A percentile compares a stretch with the other conserved stretches of the same genome.
Conservation (phyloP, 2,329 filamentous ascomycete genomes). For the Remersonia thermophila region DNA sequence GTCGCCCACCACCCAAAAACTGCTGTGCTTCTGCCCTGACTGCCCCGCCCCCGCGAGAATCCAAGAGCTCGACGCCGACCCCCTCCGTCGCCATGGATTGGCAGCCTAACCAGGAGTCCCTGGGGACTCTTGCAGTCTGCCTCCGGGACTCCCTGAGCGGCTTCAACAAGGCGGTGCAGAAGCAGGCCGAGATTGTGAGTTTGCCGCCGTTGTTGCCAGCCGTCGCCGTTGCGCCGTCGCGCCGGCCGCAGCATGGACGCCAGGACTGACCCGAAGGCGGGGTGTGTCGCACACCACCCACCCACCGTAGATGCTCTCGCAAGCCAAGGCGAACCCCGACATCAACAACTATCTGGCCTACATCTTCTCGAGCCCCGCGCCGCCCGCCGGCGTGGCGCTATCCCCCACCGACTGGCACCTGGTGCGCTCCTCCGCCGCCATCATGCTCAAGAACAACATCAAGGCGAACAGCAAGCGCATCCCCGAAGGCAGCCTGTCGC, state of each 20-base stretch:
- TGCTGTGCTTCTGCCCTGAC: too few species aligned
- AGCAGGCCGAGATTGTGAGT: conserved; percentile 78
- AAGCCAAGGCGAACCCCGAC: conserved; percentile 79
- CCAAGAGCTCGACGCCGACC: conserved; percentile 1
- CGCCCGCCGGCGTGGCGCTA: conserved; percentile 47
- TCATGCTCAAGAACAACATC: conserved; percentile 95
- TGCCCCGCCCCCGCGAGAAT: conserved; percentile 7
- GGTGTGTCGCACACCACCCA: neutral
- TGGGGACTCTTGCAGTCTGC: conserved; percentile 79
- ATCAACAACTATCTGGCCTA: conserved; percentile 96
- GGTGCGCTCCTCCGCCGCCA: conserved; percentile 74
- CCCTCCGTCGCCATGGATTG: conserved; percentile 51
- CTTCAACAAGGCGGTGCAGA: conserved; percentile 66
- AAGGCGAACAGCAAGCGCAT: conserved; percentile 64
- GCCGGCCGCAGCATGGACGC: neutral
- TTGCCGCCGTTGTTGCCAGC: neutral
- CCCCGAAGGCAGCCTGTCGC: conserved; percentile 55
- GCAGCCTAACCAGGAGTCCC: conserved; percentile 78
- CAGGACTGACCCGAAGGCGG: conserved; percentile 5
- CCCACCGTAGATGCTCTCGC: conserved; percentile 81
- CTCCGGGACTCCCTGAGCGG: conserved; percentile 86
- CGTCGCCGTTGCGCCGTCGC: neutral
- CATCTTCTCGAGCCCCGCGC: conserved; percentile 62
- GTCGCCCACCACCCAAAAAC: too few species aligned
- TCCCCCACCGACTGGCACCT: conserved; percentile 53